Conservation (phyloP, 306 rosid genomes). For the Medicago ruthenica region DNA sequence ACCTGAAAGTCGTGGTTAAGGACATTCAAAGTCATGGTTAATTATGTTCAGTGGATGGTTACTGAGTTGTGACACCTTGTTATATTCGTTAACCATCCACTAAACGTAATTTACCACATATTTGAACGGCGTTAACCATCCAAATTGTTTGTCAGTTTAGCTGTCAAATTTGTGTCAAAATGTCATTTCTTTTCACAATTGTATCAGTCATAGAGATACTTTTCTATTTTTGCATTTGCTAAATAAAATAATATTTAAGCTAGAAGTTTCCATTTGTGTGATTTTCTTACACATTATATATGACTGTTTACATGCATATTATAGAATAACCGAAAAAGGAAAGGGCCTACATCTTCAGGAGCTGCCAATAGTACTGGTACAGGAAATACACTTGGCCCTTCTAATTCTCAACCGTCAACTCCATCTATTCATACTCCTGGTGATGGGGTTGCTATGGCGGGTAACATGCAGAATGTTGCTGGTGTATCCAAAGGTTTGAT, state of each 20-base stretch:
- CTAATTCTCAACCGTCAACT: conserved; percentile 94
- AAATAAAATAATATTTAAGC: conserved; percentile 14
- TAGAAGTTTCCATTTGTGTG: conserved; percentile 10
- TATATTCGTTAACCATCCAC: neutral
- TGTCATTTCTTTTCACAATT: conserved; percentile 3
- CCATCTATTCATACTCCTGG: conserved; percentile 97
- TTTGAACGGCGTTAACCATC: neutral
- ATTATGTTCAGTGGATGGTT: neutral
- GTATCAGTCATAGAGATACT: neutral
- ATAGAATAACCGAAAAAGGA: conserved; percentile 84
- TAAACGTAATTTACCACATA: neutral
- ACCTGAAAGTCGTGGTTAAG: neutral
- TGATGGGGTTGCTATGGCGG: conserved; percentile 72
- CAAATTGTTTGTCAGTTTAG: neutral
- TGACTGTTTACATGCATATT: conserved; percentile 44
- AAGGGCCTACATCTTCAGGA: conserved; percentile 94
- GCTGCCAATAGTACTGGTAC: conserved; percentile 97
- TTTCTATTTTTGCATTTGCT: conserved; percentile 31
- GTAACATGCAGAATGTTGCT: conserved; percentile 76
- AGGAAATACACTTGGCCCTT: conserved; percentile 88
- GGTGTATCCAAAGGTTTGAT: conserved; percentile 70
- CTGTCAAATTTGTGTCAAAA: neutral
- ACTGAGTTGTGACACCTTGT: neutral
- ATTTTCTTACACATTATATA: conserved; percentile 33
- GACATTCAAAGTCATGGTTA: neutral